A percentile compares a stretch with the other conserved stretches of the same genome.
These are phyloP conservation scores for Thelonectria discophora DNA, from an alignment of 2,329 filamentous ascomycete species.

Conservation along the genomic window DNA sequence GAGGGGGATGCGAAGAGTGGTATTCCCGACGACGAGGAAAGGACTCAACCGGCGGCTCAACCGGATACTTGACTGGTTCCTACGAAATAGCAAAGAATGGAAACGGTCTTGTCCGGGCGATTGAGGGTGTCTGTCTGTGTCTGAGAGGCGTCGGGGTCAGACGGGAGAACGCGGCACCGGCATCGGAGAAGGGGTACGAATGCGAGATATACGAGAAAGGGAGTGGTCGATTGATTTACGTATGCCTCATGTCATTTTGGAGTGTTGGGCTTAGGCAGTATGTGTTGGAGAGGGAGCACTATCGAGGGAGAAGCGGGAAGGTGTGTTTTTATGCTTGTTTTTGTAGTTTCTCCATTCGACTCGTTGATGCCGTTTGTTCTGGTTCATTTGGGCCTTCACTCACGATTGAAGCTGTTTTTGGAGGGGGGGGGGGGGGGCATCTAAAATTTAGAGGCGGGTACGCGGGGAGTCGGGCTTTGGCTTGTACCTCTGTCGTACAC, in stretches of 20 bases:
- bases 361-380: no score
- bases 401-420: neutral
- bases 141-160: conserved; percentile 28
- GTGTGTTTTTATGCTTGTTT: neutral
- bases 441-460: conserved; percentile 22
- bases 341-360: no score
- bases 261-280: no score
- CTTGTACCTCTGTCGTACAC: neutral
- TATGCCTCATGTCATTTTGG: neutral
- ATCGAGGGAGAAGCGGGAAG: neutral
- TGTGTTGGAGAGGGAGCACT: neutral
- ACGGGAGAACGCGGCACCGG: conserved; percentile 37
- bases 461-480: neutral
- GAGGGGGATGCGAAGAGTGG: no score
- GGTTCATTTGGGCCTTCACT: neutral
- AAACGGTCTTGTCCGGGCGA: conserved; percentile 9
- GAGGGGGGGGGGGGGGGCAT: neutral
- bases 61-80: neutral
- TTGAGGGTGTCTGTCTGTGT: no score
- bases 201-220: conserved; percentile 19
- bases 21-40: neutral
- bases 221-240: conserved; percentile 4
- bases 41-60: neutral
- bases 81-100: conserved; percentile 1
- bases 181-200: conserved; percentile 25